Percentiles rank a stretch among this genome's conserved stretches.
These are phyloP conservation scores for Sideroxylon spinosum DNA, from an alignment of 179 eudicot genomes.

Conservation along the genomic window DNA sequence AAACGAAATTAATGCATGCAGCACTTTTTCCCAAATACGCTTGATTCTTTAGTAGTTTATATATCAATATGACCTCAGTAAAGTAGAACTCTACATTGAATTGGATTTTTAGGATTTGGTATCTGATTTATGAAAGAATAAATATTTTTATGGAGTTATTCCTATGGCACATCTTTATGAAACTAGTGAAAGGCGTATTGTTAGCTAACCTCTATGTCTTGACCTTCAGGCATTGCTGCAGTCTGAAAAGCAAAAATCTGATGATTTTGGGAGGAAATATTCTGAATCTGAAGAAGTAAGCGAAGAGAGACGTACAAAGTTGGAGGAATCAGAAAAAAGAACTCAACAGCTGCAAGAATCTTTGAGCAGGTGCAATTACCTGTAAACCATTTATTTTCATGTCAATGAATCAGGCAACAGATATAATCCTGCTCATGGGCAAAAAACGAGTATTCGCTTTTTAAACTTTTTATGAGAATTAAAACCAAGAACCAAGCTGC, in stretches of 20 bases:
- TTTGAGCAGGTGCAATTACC: slow-evolving; percentile 36
- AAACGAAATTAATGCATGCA: not conserved
- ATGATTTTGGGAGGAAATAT: slow-evolving; percentile 51
- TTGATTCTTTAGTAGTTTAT: not conserved
- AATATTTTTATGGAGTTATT: not conserved
- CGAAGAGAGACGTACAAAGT: slow-evolving; percentile 58
- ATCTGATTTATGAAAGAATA: not conserved
- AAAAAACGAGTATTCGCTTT: not conserved
- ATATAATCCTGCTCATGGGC: too few relatives aligned
- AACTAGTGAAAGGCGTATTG: slow-evolving; percentile 4
- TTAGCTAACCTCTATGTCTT: slow-evolving; percentile 15
- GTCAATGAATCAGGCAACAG: not conserved
- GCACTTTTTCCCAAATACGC: not conserved
- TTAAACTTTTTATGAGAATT: too few relatives aligned
- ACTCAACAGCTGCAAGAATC: slow-evolving; percentile 67
- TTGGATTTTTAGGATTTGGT: not conserved
- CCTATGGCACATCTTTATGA: not conserved
- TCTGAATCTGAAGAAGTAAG: slow-evolving; percentile 44
- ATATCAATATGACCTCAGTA: not conserved
- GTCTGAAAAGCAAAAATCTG: slow-evolving; percentile 58
- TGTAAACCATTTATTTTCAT: not conserved
- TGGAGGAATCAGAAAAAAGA: slow-evolving; percentile 73
- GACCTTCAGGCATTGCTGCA: slow-evolving; percentile 49
- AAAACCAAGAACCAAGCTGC: not conserved
- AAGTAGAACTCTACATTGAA: not conserved